Evolutionary conservation across 2,329 filamentous ascomycete genomes (phyloP), one percentile per base, ranked within the genome.

Genomic region (Claviceps sp.): DNA sequence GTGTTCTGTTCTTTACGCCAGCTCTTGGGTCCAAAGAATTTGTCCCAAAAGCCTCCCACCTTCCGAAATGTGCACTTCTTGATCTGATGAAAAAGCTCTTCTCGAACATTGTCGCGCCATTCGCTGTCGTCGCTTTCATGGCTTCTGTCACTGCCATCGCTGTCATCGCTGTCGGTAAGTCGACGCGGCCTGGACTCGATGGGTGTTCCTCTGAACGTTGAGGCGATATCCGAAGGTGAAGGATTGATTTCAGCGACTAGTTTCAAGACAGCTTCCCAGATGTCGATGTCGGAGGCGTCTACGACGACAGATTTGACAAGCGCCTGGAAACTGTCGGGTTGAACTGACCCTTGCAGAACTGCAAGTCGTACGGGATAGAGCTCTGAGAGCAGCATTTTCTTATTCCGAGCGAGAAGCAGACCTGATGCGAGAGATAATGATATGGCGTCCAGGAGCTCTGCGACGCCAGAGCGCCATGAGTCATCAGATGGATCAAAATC

Each of bases 41-140:
- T 55, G 24, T 56, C 51, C 1, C n/a, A 54, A 37, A 58, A 59
- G 16, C 57, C 56, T 2, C 38, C n/a, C 4, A 59, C 55, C 41
- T 52, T 52, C 16, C 57, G 55, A 48, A 54, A 57, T 44, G 47
- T 47, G 51, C 56, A 56, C 14, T 51, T 11, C 22, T 52, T 57
- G 1, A 57, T 56, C 41, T 57, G 51, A 0, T 40, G 1, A n/a
- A 57, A 56, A 11, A 57, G 52, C 41, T 56, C 52, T 19, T 22
- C 22, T 51, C 54, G 40, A 2, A 56, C 26, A 39, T 47, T 47
- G 1, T 52, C 34, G 26, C 48, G 50, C 37, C 45, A 51, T 53
- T 56, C 50, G 50, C 26, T 30, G 7, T 30, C 7, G 26, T 8
- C 7, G 24, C 52, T 56, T 40, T 56, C 48, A 14, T 56, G 50